Conservation (phyloP, 305 asterid species). For the Rubia tinctorum region DNA sequence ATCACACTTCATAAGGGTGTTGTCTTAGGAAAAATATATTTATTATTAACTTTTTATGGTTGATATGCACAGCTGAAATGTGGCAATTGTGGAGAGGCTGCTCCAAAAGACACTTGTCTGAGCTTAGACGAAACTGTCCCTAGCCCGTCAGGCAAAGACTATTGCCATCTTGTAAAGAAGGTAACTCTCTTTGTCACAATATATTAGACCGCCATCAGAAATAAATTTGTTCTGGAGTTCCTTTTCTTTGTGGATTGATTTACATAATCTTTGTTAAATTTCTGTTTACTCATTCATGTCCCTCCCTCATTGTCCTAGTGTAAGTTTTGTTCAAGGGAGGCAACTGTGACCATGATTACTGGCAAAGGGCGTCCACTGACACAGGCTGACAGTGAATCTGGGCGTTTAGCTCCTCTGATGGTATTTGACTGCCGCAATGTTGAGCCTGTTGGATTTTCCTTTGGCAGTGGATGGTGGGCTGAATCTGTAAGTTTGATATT, state of each 20-base stretch:
- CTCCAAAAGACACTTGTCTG: constrained; percentile 64
- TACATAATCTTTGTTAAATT: not conserved
- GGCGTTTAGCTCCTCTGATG: constrained; percentile 64
- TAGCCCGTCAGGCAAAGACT: constrained; percentile 60
- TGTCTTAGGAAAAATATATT: not conserved
- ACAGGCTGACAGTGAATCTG: constrained; percentile 47
- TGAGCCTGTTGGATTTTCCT: constrained; percentile 77
- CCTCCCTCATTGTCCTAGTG: constrained; percentile 46
- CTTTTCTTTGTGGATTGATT: not conserved
- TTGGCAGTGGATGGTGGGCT: constrained; percentile 80
- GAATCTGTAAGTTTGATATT: constrained; percentile 60
- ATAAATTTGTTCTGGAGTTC: not conserved
- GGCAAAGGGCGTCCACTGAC: constrained; percentile 80
- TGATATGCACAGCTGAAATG: constrained; percentile 55
- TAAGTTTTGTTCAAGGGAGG: constrained; percentile 87
- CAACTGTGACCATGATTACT: constrained; percentile 66
- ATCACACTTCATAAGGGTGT: not conserved
- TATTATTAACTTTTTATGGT: constrained; percentile 3
- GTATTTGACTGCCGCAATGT: constrained; percentile 86
- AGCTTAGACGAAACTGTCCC: constrained; percentile 63
- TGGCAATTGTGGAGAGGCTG: constrained; percentile 72
- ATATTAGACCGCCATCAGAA: not conserved
- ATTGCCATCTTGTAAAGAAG: constrained; percentile 68
- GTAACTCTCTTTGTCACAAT: constrained; percentile 22
- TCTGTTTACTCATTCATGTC: not conserved